Percentiles rank a stretch among this genome's conserved stretches.
These are phyloP conservation scores for Rhytidiadelphus loreus DNA, from an alignment of 225 moss, liverwort and hornwort genomes.

Conservation along the genomic window DNA sequence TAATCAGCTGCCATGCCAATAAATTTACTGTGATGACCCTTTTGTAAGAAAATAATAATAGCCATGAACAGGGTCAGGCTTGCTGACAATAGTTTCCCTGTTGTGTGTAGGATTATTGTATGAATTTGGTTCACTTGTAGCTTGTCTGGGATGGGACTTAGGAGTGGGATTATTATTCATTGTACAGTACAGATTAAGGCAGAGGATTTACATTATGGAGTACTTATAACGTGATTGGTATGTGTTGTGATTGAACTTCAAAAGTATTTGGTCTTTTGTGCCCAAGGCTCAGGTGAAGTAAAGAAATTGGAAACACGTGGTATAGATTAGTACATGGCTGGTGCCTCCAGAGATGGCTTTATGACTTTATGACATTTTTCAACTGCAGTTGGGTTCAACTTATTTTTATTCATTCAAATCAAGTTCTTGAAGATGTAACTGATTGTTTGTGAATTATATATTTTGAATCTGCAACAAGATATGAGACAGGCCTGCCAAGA, in stretches of 20 bases:
- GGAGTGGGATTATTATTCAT: neutral
- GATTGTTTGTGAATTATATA: no score
- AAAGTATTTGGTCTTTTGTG: neutral
- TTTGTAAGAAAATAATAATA: neutral
- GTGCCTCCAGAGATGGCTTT: neutral
- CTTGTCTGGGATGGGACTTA: neutral
- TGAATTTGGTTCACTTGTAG: neutral
- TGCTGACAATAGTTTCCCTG: neutral
- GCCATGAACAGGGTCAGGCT: neutral
- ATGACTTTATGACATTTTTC: neutral
- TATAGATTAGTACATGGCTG: no score
- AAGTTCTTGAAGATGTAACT: neutral
- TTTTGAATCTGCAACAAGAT: neutral
- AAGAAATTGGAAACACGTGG: neutral
- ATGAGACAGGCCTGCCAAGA: neutral
- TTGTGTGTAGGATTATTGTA: neutral
- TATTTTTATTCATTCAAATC: neutral
- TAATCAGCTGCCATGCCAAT: neutral
- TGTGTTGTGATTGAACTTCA: neutral
- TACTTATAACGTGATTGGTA: neutral
- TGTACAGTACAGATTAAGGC: slow-evolving; percentile 7
- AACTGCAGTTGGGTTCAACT: neutral
- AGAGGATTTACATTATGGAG: neutral
- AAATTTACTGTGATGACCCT: neutral
- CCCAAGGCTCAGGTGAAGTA: neutral